phyloP scores from a whole-genome alignment of 2,329 filamentous ascomycete genomes.

The Cytospora paraplurivora region DNA sequence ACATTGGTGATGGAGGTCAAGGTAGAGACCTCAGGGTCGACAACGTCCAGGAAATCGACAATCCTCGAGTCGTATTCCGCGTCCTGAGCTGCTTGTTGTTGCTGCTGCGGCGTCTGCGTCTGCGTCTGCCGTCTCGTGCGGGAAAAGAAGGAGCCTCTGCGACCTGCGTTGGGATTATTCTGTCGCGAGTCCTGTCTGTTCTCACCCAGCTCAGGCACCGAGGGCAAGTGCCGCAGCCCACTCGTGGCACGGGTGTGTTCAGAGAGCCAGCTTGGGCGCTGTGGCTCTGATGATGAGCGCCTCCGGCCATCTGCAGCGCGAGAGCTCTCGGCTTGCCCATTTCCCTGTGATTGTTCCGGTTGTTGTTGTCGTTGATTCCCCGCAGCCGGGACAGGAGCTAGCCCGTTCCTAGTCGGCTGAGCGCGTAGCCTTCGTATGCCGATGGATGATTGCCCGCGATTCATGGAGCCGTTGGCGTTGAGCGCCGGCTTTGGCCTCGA shows the following conservation, averaged over 20 bases:
- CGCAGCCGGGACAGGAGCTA: constrained; percentile 4
- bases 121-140: constrained; percentile 5
- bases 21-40: constrained; percentile 79
- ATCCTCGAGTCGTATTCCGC: constrained; percentile 35
- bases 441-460: constrained; percentile 28
- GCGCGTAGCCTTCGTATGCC: constrained; percentile 24
- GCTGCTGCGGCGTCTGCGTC: constrained; percentile 5
- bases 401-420: not conserved
- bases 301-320: constrained; percentile 25
- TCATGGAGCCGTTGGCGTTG: not conserved
- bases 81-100: constrained; percentile 1
- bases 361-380: constrained; percentile 8
- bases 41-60: constrained; percentile 38
- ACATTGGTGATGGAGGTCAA: constrained; percentile 85
- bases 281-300: constrained; percentile 34
- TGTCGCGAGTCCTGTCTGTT: not conserved
- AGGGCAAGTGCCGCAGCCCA: constrained; percentile 17
- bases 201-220: constrained; percentile 23
- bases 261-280: constrained; percentile 30
- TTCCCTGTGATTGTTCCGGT: not conserved
- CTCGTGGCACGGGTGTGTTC: not conserved
- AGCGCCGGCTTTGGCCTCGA: not conserved
- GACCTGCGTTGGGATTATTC: not conserved
- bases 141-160: constrained; percentile 15
- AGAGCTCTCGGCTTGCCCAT: not conserved